Evolutionary conservation across 345 rosid genomes (phyloP).

Genomic region (Barbarea vulgaris): DNA sequence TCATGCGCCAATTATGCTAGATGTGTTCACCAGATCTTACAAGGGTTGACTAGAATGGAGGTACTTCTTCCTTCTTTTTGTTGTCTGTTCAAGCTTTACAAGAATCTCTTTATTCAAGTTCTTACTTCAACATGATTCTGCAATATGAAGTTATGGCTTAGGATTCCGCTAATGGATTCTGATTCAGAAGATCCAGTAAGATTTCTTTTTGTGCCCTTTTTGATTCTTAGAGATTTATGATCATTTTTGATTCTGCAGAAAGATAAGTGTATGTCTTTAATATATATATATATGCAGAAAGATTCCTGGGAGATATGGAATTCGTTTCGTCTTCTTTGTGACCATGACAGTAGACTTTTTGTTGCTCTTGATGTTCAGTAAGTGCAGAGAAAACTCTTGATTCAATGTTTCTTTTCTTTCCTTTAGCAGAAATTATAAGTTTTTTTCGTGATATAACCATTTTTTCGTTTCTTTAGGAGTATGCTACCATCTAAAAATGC

Average conservation of each 20-base stretch:
- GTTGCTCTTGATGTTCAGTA: slow-evolving; percentile 75
- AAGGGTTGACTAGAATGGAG: slow-evolving; percentile 53
- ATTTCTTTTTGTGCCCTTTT: neutral
- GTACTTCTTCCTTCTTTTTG: neutral
- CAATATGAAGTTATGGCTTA: slow-evolving; percentile 25
- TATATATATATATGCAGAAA: slow-evolving; percentile 48
- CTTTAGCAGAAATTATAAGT: too few species aligned
- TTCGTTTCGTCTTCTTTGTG: slow-evolving; percentile 79
- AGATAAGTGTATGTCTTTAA: too few species aligned
- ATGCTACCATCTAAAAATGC: slow-evolving; percentile 63
- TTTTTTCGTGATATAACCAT: too few species aligned
- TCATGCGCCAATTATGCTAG: slow-evolving; percentile 86
- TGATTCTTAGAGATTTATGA: too few species aligned
- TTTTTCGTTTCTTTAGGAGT: neutral
- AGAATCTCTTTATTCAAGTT: neutral
- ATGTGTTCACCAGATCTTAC: slow-evolving; percentile 80
- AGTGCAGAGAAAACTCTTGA: slow-evolving; percentile 40
- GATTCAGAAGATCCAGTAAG: slow-evolving; percentile 49
- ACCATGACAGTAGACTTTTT: slow-evolving; percentile 68
- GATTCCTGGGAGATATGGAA: slow-evolving; percentile 94
- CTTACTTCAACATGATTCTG: too few species aligned
- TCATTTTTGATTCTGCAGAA: neutral
- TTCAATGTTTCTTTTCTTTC: neutral
- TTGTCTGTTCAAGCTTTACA: neutral
- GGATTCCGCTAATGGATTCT: slow-evolving; percentile 42